Evolutionary conservation across 441 rosid genomes (phyloP).

Genomic region (Hypseocharis bilobata): DNA sequence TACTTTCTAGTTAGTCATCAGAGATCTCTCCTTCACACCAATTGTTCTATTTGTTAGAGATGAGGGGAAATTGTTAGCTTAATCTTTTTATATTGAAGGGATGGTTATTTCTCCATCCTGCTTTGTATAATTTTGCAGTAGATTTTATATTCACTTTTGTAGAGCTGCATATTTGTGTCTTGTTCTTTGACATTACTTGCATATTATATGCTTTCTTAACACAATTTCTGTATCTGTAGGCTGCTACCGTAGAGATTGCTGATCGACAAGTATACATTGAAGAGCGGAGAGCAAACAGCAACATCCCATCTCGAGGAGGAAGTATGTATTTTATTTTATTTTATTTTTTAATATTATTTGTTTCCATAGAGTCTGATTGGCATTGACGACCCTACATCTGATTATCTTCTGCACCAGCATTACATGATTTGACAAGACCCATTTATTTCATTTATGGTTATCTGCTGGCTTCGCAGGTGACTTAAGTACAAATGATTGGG

Average conservation of each 20-base stretch:
- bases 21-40: background rate
- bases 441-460: slow-evolving; percentile 1
- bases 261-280: slow-evolving; percentile 63
- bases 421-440: background rate
- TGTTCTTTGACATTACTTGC: background rate
- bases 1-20: background rate
- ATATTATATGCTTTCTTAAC: background rate
- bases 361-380: background rate
- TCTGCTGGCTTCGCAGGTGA: background rate
- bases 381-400: background rate
- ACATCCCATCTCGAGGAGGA: slow-evolving; percentile 52
- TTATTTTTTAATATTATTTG: background rate
- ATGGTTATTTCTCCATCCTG: background rate
- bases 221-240: slow-evolving; percentile 29
- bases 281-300: slow-evolving; percentile 57
- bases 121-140: background rate
- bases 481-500: no score
- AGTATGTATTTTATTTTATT: slow-evolving; percentile 33
- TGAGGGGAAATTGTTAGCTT: background rate
- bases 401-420: background rate
- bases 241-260: slow-evolving; percentile 39
- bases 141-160: background rate
- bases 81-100: background rate
- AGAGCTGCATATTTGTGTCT: background rate
- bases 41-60: no score